Evolutionary conservation across 2,329 filamentous ascomycete species (phyloP).

Genomic region (Trichoderma lentiforme): DNA sequence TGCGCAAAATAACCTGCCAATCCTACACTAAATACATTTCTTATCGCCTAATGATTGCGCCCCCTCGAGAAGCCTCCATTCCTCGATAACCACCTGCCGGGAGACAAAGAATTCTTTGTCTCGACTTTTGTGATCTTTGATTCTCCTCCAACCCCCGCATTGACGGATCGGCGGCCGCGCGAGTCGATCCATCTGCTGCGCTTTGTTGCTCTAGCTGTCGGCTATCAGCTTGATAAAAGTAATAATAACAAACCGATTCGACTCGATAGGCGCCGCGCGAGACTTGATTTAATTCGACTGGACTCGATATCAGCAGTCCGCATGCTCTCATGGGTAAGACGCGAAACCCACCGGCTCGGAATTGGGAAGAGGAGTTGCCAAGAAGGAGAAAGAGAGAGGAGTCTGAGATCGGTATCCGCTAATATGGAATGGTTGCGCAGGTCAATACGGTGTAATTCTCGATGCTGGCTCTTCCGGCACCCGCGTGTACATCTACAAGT

Average conservation of each 20-base stretch:
- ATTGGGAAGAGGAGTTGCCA: neutral
- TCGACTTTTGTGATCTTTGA: neutral
- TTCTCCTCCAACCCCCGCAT: neutral
- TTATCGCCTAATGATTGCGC: constrained; percentile 7
- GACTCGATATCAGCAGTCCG: neutral
- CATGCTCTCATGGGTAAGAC: constrained; percentile 12
- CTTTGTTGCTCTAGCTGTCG: neutral
- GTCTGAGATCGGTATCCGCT: neutral
- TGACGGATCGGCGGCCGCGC: neutral
- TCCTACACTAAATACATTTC: constrained; percentile 2
- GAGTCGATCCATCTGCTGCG: neutral
- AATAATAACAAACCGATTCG: neutral
- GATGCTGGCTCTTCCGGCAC: constrained; percentile 98
- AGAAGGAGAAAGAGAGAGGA: neutral
- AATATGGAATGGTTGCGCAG: constrained; percentile 31
- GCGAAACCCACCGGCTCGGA: neutral
- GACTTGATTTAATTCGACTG: neutral
- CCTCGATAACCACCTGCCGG: neutral
- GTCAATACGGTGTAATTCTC: constrained; percentile 86
- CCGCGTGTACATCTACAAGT: constrained; percentile 89
- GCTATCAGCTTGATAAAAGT: neutral
- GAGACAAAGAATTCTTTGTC: neutral
- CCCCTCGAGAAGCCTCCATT: constrained; percentile 9
- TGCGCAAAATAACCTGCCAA: neutral
- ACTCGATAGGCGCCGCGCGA: neutral